phyloP scores from a whole-genome alignment of 192 early-diverging fungal genomes.

The Backusella parvicylindrica region DNA sequence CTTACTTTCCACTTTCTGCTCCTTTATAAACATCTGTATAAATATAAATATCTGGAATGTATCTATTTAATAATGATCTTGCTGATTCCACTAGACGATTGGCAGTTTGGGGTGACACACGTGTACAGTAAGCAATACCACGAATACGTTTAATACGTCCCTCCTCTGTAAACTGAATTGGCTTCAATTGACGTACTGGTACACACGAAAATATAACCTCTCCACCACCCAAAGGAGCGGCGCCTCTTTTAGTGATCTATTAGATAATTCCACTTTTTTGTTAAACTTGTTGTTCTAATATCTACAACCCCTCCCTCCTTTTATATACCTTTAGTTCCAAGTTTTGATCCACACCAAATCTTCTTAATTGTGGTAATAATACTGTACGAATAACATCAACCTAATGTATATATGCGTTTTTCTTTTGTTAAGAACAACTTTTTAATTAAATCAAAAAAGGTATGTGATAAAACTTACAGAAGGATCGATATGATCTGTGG shows the following conservation, averaged over 20 bases:
- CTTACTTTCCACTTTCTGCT: slow-evolving; percentile 79
- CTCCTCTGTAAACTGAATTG: slow-evolving; percentile 77
- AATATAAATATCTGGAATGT: slow-evolving; percentile 96
- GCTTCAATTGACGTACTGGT: slow-evolving; percentile 69
- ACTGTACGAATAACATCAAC: slow-evolving; percentile 91
- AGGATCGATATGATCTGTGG: slow-evolving; percentile 88
- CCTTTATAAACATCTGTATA: slow-evolving; percentile 98
- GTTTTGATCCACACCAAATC: slow-evolving; percentile 84
- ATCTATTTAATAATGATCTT: slow-evolving; percentile 81
- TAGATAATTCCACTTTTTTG: background rate
- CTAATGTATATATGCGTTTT: slow-evolving; percentile 25
- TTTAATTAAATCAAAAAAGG: too few species aligned
- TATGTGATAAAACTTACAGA: slow-evolving; percentile 65
- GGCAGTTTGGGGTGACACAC: slow-evolving; percentile 92
- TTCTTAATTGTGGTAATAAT: slow-evolving; percentile 73
- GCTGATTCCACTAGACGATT: slow-evolving; percentile 92
- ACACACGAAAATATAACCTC: slow-evolving; percentile 87
- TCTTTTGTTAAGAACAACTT: background rate
- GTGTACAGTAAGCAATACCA: slow-evolving; percentile 85
- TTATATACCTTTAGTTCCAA: slow-evolving; percentile 72
- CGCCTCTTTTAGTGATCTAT: slow-evolving; percentile 83
- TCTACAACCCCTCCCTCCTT: background rate
- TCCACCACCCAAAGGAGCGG: slow-evolving; percentile 90
- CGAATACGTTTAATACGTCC: slow-evolving; percentile 92
- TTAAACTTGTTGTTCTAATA: background rate